These are phyloP conservation scores for Prototheca cutis DNA, from an alignment of 163 green algal species.

Conservation along the genomic window DNA sequence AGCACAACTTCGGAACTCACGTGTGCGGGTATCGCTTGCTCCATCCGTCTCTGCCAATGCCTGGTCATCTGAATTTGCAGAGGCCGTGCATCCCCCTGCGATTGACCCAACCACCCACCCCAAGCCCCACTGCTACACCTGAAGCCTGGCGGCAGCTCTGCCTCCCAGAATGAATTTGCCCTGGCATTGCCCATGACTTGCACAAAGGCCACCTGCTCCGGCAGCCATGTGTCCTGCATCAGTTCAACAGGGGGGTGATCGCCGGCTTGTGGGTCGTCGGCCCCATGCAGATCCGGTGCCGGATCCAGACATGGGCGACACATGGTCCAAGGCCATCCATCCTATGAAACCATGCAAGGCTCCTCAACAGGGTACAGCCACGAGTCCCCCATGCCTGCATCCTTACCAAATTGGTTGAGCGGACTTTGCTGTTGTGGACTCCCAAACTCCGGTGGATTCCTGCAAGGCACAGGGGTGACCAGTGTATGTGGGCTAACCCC, in stretches of 20 bases:
- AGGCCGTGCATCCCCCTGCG: no score
- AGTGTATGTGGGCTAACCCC: no score
- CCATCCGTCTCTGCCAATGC: background rate
- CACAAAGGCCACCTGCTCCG: constrained; percentile 88
- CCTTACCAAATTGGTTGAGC: constrained; percentile 75
- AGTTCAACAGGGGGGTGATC: no score
- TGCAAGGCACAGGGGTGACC: no score
- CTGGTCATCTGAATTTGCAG: no score
- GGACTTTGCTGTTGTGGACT: constrained; percentile 89
- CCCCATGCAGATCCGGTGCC: no score
- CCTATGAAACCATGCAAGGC: background rate
- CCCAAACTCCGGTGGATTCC: constrained; percentile 65
- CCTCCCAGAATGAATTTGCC: constrained; percentile 88
- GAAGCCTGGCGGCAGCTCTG: constrained; percentile 62
- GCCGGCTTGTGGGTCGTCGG: no score
- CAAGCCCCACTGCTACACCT: no score
- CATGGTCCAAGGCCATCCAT: background rate
- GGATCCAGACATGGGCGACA: background rate
- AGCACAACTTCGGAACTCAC: background rate
- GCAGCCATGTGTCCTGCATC: constrained; percentile 93
- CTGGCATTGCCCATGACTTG: constrained; percentile 79
- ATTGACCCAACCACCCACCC: no score
- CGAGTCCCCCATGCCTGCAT: no score
- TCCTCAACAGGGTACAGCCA: background rate
- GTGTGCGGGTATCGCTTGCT: background rate